phyloP scores from a whole-genome alignment of 768 basidiomycete genomes.

The Antrodiella citrinella region DNA sequence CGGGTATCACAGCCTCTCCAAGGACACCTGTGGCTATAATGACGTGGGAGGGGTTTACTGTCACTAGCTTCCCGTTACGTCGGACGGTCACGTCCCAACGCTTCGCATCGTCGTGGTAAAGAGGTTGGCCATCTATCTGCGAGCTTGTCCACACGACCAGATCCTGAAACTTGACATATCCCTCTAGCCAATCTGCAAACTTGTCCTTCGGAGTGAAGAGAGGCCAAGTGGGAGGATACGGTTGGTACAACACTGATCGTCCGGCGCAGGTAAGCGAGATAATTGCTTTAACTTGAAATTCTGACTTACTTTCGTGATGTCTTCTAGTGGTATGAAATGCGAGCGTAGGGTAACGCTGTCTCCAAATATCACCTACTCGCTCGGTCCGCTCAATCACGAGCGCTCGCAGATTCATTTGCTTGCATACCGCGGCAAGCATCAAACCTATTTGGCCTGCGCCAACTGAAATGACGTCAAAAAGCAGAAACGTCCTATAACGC shows the following conservation, averaged over 20 bases:
- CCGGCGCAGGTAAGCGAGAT: not conserved
- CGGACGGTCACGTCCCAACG: slow-evolving; percentile 29
- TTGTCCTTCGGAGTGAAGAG: slow-evolving; percentile 26
- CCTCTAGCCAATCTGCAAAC: slow-evolving; percentile 35
- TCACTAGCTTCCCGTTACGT: slow-evolving; percentile 20
- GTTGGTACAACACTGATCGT: slow-evolving; percentile 12
- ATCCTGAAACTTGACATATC: slow-evolving; percentile 31
- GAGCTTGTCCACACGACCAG: slow-evolving; percentile 34
- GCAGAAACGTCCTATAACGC: not conserved
- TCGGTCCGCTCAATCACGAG: slow-evolving; percentile 29
- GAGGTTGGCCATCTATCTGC: slow-evolving; percentile 21
- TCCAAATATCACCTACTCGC: slow-evolving; percentile 35
- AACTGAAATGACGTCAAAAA: slow-evolving; percentile 18
- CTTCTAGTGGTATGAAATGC: slow-evolving; percentile 29
- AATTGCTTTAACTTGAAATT: not conserved
- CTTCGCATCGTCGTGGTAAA: slow-evolving; percentile 20
- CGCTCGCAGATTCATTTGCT: slow-evolving; percentile 30
- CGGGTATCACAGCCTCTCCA: slow-evolving; percentile 27
- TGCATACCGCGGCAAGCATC: slow-evolving; percentile 32
- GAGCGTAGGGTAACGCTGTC: slow-evolving; percentile 34
- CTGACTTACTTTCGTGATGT: slow-evolving; percentile 15
- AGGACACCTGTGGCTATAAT: slow-evolving; percentile 30
- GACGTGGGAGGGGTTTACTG: slow-evolving; percentile 29
- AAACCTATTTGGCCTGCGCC: slow-evolving; percentile 38
- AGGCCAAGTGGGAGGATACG: slow-evolving; percentile 31